Base-by-base conservation (phyloP, 2,329 filamentous ascomycete species). In the Diaporthe citrichinensis region DNA sequence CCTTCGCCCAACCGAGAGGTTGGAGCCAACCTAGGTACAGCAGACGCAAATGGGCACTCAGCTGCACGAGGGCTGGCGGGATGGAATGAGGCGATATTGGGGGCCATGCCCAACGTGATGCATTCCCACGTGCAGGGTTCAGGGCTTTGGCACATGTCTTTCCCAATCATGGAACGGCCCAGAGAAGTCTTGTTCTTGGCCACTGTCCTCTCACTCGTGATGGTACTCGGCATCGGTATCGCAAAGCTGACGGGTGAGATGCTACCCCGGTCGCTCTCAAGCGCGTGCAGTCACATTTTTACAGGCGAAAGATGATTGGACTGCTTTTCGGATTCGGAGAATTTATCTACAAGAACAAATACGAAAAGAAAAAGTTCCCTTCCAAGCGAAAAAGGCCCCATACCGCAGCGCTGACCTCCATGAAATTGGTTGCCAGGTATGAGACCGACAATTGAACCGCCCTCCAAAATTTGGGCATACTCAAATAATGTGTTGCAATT, bases 181-280 rank as follows among this genome's bases (percentile, higher is more conserved):
- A 28, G 36, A 12, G 8, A 55, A 31, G 4, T 28, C 53, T 57
- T 14, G 39, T 9, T 15, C 46, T 28, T n/a, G 23, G n/a, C 58
- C 58, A 44, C 23, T n/a, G 25, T 46, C n/a, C 31, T 49, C 20
- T 25, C 7, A 51, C 41, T 34, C 14, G 28, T 3, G 6, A 15
- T 67, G 1, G 28, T 39, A 25, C 44, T 51, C 62, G 62, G 62
- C 6, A 36, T 68, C 62, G 62, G 62, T 51, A 68, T 68, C 62
- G 62, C 46, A 36, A 51, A 25, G 31, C 46, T 53, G 28, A 25
- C 62, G 46, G 28, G 62, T 25, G 10, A 20, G 31, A 53, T 20
- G 12, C 6, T 25, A 17, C 41, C 41, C n/a, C 4, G 10, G n/a
- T 34, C 25, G 31, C 8, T 53, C 46, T 53, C 59, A 17, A 31